Evolutionary conservation across 1,284 basidiomycete genomes (phyloP).

Genomic region (Cystobasidium pallidum): DNA sequence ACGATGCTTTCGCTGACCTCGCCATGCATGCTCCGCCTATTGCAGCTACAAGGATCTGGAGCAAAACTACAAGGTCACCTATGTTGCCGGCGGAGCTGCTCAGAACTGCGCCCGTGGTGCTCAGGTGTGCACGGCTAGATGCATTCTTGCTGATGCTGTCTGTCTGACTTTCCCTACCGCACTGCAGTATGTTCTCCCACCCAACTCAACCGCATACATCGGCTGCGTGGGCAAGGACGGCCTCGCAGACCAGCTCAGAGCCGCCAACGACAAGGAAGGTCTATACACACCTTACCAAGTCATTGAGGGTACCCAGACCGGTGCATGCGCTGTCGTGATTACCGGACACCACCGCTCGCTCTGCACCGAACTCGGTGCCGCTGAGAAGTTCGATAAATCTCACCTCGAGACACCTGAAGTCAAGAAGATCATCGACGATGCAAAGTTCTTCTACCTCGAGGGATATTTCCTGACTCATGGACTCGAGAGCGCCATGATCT

Average conservation of each 20-base stretch:
- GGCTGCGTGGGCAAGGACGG: conserved; percentile 93
- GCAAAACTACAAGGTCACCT: conserved; percentile 75
- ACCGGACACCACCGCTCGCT: conserved; percentile 86
- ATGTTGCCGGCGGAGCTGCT: conserved; percentile 94
- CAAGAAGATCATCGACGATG: conserved; percentile 74
- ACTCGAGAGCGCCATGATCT: conserved; percentile 69
- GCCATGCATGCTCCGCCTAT: conserved; percentile 16
- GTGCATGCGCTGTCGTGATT: conserved; percentile 94
- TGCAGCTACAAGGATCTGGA: conserved; percentile 85
- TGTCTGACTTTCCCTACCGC: conserved; percentile 11
- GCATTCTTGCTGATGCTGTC: no score
- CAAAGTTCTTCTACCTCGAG: conserved; percentile 90
- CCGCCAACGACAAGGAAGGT: conserved; percentile 92
- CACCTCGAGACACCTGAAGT: conserved; percentile 80
- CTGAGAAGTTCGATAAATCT: conserved; percentile 81
- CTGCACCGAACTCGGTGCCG: conserved; percentile 85
- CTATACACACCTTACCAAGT: conserved; percentile 88
- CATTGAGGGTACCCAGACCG: conserved; percentile 82
- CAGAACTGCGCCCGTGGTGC: conserved; percentile 96
- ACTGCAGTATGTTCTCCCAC: conserved; percentile 79
- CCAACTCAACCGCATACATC: conserved; percentile 89
- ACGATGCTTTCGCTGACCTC: neutral
- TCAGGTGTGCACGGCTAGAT: conserved; percentile 71
- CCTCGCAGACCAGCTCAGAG: conserved; percentile 83
- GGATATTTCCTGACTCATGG: conserved; percentile 99